Evolutionary conservation across 2,329 filamentous ascomycete species (phyloP), one percentile per base, ranked within the genome.

Genomic region (Cordyceps fumosorosea): DNA sequence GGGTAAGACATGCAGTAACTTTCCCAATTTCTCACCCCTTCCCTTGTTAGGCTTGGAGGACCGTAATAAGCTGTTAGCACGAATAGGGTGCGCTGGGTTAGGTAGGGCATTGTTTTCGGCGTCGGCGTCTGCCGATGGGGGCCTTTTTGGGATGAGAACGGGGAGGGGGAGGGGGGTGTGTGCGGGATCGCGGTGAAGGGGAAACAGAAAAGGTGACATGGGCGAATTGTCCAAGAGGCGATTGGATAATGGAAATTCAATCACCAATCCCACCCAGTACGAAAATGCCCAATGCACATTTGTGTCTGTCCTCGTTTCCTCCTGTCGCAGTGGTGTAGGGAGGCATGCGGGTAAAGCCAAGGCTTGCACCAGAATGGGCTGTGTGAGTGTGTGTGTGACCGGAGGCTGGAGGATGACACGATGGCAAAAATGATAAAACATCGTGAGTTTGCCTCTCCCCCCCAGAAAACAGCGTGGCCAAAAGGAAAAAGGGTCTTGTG

Each of bases 91-190:
- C 24, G 45, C 40, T 53, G 57, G 57, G 48, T 60, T 53, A 53
- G 56, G 55, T 45, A 57, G 44, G 40, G 29, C 42, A 48, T 44
- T 55, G 53, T 56, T 22, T 51, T 42, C 45, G 45, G 57, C 48
- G 40, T 52, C 50, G 57, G 57, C 40, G 57, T 26, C 40, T 60
- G 50, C 57, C 57, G 57, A 60, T 54, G 57, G 48, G 57, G 57
- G 44, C 54, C 24, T 24, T 34, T 18, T 5, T 32, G 16, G 42
- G 26, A 56, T n/a, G 4, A 22, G 44, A 12, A 34, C 8, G 32
- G 42, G 42, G 42, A 42, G 16, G 42, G 42, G 18, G 37, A 42
- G 42, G 55, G 16, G 55, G 32, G 55, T n/a, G 45, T 16, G 32
- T 24, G 8, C 32, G 44, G 56, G 20, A 40, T 57, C 50, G 32